Evolutionary conservation across 768 basidiomycete genomes (phyloP).

Genomic region (Boletellus ananiceps): DNA sequence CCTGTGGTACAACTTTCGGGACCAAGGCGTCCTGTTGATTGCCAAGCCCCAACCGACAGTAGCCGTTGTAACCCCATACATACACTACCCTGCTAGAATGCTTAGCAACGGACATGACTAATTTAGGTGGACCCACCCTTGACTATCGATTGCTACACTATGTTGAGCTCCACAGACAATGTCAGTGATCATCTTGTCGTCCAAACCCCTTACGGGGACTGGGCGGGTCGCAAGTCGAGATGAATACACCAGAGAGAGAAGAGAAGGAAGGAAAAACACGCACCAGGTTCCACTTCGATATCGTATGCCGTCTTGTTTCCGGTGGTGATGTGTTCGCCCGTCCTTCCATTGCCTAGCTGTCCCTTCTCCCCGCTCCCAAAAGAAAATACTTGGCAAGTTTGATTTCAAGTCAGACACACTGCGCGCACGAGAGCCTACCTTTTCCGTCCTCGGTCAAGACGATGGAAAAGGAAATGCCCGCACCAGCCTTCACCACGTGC

Average conservation of each 20-base stretch:
- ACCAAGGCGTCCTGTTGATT: conserved; percentile 77
- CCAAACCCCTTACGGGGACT: conserved; percentile 75
- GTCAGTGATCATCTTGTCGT: conserved; percentile 71
- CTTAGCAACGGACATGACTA: conserved; percentile 7
- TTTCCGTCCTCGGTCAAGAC: conserved; percentile 80
- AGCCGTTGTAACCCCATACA: conserved; percentile 88
- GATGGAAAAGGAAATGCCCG: conserved; percentile 80
- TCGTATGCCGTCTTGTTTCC: conserved; percentile 85
- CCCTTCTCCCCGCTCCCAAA: conserved; percentile 92
- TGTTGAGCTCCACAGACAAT: conserved; percentile 89
- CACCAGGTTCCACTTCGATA: conserved; percentile 66
- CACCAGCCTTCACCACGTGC: conserved; percentile 65
- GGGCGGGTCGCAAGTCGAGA: conserved; percentile 9
- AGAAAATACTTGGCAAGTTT: conserved; percentile 58
- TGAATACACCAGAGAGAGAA: neutral
- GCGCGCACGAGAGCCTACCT: conserved; percentile 39
- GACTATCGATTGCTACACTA: conserved; percentile 70
- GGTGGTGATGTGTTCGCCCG: conserved; percentile 86
- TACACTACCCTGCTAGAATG: conserved; percentile 54
- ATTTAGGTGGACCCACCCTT: conserved; percentile 47
- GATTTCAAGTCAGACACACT: neutral
- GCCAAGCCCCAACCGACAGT: conserved; percentile 85
- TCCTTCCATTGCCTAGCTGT: conserved; percentile 88
- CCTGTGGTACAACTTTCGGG: conserved; percentile 82
- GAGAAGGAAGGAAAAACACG: conserved; percentile 11